A percentile compares a stretch with the other conserved stretches of the same genome.
These are phyloP conservation scores for Strombidium stylifer DNA, from an alignment of 73 alveolate genomes.

Conservation along the genomic window DNA sequence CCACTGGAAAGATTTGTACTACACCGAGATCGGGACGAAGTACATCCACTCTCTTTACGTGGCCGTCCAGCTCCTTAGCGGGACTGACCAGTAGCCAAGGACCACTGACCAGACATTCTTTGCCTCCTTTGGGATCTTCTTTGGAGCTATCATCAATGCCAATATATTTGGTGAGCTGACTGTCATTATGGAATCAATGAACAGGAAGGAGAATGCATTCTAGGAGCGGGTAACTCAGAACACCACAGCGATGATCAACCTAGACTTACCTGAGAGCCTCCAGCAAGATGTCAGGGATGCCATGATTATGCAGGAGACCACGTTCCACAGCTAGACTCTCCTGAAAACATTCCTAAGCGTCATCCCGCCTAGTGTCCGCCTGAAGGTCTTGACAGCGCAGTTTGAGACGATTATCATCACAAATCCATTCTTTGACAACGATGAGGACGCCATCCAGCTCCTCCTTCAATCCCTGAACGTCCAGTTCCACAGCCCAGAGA, in stretches of 20 bases:
- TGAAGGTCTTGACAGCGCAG: not conserved
- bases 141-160: slow-evolving; percentile 64
- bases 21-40: not conserved
- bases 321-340: slow-evolving; percentile 13
- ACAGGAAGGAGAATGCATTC: slow-evolving; percentile 20
- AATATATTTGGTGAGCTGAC: slow-evolving; percentile 68
- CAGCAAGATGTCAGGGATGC: slow-evolving; percentile 25
- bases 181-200: slow-evolving; percentile 26
- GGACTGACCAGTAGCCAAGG: slow-evolving; percentile 59
- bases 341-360: slow-evolving; percentile 6
- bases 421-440: slow-evolving; percentile 12
- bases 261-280: slow-evolving; percentile 42
- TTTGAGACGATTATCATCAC: slow-evolving; percentile 18
- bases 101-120: slow-evolving; percentile 25
- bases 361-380: slow-evolving; percentile 24
- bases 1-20: slow-evolving; percentile 1
- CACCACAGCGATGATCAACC: slow-evolving; percentile 55
- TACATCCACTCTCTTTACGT: slow-evolving; percentile 41
- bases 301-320: not conserved
- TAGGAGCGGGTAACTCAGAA: slow-evolving; percentile 29
- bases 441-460: no score
- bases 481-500: no score
- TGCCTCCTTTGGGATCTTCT: slow-evolving; percentile 25
- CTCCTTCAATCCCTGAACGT: no score
- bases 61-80: slow-evolving; percentile 44